Conservation (phyloP, 1,139 yeast genomes). For the Geotrichum bryndzae region DNA sequence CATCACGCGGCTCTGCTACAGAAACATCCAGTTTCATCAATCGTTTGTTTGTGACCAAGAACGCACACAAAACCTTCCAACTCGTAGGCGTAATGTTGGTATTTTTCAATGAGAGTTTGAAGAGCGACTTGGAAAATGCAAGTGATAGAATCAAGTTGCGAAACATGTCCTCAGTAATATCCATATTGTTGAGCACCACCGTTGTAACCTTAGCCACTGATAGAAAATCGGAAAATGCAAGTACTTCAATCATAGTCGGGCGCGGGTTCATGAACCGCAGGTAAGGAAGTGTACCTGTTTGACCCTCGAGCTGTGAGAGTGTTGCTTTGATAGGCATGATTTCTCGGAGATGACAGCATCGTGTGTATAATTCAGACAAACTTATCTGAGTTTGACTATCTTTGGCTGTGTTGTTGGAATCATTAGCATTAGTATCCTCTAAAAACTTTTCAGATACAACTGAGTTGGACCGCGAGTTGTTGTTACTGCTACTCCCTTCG, state of each 20-base stretch:
- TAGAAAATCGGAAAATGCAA: slow-evolving; percentile 82
- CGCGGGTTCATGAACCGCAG: slow-evolving; percentile 78
- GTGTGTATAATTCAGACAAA: slow-evolving; percentile 72
- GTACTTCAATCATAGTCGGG: slow-evolving; percentile 83
- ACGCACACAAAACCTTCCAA: slow-evolving; percentile 72
- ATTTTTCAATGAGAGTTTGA: slow-evolving; percentile 70
- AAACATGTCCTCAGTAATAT: slow-evolving; percentile 75
- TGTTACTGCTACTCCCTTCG: background rate
- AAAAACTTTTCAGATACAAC: background rate
- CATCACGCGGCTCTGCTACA: slow-evolving; percentile 11
- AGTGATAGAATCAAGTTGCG: slow-evolving; percentile 55
- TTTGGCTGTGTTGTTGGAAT: background rate
- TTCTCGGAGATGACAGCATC: slow-evolving; percentile 90
- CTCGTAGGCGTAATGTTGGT: slow-evolving; percentile 65
- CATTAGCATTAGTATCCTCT: background rate
- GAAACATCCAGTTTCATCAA: slow-evolving; percentile 57
- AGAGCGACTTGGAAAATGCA: slow-evolving; percentile 53
- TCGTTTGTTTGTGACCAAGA: slow-evolving; percentile 52
- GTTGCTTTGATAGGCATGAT: slow-evolving; percentile 92
- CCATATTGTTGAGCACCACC: slow-evolving; percentile 75
- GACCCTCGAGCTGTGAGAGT: slow-evolving; percentile 71
- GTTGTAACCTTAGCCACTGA: slow-evolving; percentile 77
- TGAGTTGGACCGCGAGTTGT: background rate
- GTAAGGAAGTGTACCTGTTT: slow-evolving; percentile 66
- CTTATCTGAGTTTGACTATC: slow-evolving; percentile 40